Evolutionary conservation across 148 eudicot genomes (phyloP), one percentile per base, ranked within the genome.

Genomic region (Pharnaceum exiguum): DNA sequence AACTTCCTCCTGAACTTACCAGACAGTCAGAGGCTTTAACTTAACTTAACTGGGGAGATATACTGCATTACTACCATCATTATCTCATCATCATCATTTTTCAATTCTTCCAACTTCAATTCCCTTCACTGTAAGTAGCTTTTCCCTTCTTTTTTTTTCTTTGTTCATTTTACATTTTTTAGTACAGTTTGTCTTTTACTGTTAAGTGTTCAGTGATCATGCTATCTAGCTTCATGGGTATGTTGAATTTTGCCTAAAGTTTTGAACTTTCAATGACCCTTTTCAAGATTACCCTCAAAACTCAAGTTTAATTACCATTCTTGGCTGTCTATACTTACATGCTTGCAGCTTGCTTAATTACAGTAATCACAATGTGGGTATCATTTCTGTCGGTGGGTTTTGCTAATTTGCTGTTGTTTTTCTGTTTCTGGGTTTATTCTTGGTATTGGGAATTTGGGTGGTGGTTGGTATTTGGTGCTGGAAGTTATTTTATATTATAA

Each of bases 381-480:
- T n/a, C n/a, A n/a, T n/a, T n/a, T n/a, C n/a, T n/a, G n/a, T n/a
- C n/a, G n/a, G n/a, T n/a, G n/a, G n/a, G n/a, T n/a, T n/a, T n/a
- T n/a, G n/a, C n/a, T n/a, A 36, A 44, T 37, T 38, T 62, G 28
- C 51, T 57, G 49, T 29, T 48, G 2, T 47, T 47, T 15, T 33
- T 12, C 29, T 37, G 11, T 19, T 61, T n/a, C n/a, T n/a, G n/a
- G n/a, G 42, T 32, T 60, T 10, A 38, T 48, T 37, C 28, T 13
- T 45, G 16, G 4, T 51, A 51, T 31, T 31, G 9, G n/a, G n/a
- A n/a, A n/a, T n/a, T 3, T 17, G 33, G 38, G 38, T 19, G 29
- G 29, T 50, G 27, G 13, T 9, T 48, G 52, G 15, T 25, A 17
- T 43, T 18, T 43, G 1, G 15, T 3, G 3, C 10, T 15, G 0